Conservation (phyloP, 352 stramenopile species). For the Phytophthora palmivora region DNA sequence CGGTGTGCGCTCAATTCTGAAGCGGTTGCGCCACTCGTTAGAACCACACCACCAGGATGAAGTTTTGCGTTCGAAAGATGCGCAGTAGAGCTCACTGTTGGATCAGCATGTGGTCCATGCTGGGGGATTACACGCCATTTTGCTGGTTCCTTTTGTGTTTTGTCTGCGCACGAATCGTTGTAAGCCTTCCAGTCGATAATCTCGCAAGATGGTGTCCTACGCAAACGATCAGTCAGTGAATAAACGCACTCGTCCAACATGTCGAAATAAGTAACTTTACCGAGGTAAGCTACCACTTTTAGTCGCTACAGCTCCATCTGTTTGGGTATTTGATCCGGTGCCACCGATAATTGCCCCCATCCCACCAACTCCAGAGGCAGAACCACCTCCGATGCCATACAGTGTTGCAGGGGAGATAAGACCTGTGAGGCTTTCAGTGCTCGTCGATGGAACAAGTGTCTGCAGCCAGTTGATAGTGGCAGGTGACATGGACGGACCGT, state of each 20-base stretch:
- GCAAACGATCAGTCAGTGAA: neutral
- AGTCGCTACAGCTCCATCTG: constrained; percentile 13
- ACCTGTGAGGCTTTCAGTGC: constrained; percentile 66
- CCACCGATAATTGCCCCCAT: constrained; percentile 20
- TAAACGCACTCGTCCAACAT: neutral
- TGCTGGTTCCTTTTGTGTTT: constrained; percentile 57
- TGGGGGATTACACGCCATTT: constrained; percentile 87
- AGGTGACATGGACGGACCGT: constrained; percentile 75
- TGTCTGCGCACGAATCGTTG: constrained; percentile 72
- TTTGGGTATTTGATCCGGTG: constrained; percentile 17
- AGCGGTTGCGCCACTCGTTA: neutral
- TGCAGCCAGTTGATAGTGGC: constrained; percentile 83
- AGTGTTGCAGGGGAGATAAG: constrained; percentile 66
- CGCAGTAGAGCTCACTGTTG: constrained; percentile 6
- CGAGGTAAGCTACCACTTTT: constrained; percentile 37
- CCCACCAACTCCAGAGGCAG: constrained; percentile 14
- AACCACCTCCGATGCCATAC: constrained; percentile 32
- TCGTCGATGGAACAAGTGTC: constrained; percentile 70
- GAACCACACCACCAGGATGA: constrained; percentile 23
- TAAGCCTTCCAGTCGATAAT: constrained; percentile 90
- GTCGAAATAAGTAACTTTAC: constrained; percentile 22
- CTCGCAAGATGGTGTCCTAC: constrained; percentile 68
- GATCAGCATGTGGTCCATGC: constrained; percentile 70
- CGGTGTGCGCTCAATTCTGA: constrained; percentile 46
- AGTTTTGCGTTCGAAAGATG: constrained; percentile 28